A percentile compares a stretch with the other conserved stretches of the same genome.
phyloP scores from a whole-genome alignment of 2,329 filamentous ascomycete genomes.

The Beauveria sp. region DNA sequence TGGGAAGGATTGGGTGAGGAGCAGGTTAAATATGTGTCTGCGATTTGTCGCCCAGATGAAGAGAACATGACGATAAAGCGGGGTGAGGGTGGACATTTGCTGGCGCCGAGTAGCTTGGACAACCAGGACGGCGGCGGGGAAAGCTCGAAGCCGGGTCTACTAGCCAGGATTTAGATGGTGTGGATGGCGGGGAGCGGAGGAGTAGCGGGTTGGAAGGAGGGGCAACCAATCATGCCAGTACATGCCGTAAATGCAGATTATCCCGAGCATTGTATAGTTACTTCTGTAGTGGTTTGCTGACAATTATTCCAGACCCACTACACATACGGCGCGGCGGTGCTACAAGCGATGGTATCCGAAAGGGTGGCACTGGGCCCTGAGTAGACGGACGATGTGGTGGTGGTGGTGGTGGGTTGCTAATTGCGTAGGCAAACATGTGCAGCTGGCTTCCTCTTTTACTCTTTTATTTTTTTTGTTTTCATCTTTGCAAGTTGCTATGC shows the following conservation, averaged over 20 bases:
- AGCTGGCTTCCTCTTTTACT: neutral
- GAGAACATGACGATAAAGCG: slow-evolving; percentile 7
- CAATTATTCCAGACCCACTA: neutral
- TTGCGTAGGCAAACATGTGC: too few species aligned
- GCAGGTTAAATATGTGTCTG: slow-evolving; percentile 7
- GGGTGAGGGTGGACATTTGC: neutral
- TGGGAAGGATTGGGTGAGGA: neutral
- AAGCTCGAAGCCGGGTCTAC: neutral
- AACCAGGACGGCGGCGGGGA: neutral
- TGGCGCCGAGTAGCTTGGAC: slow-evolving; percentile 3
- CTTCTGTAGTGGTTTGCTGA: neutral
- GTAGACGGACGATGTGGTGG: neutral
- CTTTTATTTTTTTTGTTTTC: neutral
- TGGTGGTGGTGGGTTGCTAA: neutral
- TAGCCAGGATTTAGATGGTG: neutral
- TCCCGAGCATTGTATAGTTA: neutral
- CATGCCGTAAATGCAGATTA: too few species aligned
- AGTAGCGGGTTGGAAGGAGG: neutral
- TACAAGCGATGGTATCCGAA: slow-evolving; percentile 7
- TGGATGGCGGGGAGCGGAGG: neutral
- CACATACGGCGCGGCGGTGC: neutral
- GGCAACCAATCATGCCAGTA: neutral
- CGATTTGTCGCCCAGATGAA: neutral
- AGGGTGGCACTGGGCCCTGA: neutral
- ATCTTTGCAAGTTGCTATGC: neutral